Percentiles rank a stretch among this genome's conserved stretches.
These are phyloP conservation scores for Psilocybe cubensis DNA, from an alignment of 768 basidiomycete species.

Conservation along the genomic window DNA sequence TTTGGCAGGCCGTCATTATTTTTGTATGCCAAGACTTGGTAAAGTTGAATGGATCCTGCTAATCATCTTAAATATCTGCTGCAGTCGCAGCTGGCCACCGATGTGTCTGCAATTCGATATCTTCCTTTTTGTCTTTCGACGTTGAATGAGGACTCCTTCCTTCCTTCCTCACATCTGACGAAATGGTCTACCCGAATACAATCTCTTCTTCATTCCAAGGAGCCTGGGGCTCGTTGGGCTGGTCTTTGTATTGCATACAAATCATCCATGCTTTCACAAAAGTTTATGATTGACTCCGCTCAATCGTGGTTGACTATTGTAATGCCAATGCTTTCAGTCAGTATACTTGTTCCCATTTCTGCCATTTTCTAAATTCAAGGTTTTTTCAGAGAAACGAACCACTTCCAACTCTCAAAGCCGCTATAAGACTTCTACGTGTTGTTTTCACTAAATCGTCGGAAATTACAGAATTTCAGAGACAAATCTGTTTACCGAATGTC, in stretches of 20 bases:
- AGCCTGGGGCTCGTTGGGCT: conserved; percentile 78
- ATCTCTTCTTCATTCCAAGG: conserved; percentile 77
- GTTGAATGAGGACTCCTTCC: conserved; percentile 56
- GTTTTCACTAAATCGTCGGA: conserved; percentile 65
- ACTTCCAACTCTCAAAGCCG: conserved; percentile 58
- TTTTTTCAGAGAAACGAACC: conserved; percentile 69
- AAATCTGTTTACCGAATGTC: conserved; percentile 71
- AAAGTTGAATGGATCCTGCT: conserved; percentile 42
- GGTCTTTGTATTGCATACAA: conserved; percentile 76
- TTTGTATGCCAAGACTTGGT: conserved; percentile 10
- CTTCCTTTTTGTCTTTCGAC: conserved; percentile 60
- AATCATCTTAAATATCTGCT: conserved; percentile 67
- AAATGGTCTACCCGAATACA: conserved; percentile 81
- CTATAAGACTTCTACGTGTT: conserved; percentile 63
- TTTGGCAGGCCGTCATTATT: conserved; percentile 7
- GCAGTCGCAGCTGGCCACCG: conserved; percentile 74
- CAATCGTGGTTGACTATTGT: conserved; percentile 72
- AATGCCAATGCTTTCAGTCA: conserved; percentile 71
- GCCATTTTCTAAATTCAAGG: conserved; percentile 14
- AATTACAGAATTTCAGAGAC: conserved; percentile 82
- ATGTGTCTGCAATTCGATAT: conserved; percentile 59
- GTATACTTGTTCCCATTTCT: conserved; percentile 37
- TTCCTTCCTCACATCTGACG: conserved; percentile 64
- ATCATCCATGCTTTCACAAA: conserved; percentile 60
- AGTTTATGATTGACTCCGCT: conserved; percentile 68